Base-by-base conservation (phyloP, 2,329 filamentous ascomycete species). In the Tolypocladium album region DNA sequence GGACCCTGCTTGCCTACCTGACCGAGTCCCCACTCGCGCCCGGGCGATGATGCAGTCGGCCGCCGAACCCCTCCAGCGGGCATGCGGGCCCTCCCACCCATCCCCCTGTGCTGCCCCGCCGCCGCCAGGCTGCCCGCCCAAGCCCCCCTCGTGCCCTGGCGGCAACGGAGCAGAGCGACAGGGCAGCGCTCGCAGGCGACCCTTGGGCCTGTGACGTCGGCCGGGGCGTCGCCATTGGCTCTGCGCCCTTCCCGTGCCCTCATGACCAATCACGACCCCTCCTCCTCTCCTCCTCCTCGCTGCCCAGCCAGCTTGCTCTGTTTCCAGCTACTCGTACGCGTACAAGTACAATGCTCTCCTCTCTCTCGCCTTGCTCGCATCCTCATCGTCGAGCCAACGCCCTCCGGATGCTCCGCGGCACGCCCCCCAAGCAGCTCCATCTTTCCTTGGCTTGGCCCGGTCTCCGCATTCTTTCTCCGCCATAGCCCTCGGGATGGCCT, bases 131-230 rank as follows among this genome's bases (percentile, higher is more conserved):
- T n/a, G n/a, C n/a, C n/a, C n/a, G n/a, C n/a, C n/a, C n/a, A n/a
- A n/a, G n/a, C n/a, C n/a, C n/a, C n/a, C n/a, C n/a, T n/a, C n/a
- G n/a, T n/a, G n/a, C n/a, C n/a, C n/a, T n/a, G n/a, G n/a, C n/a
- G n/a, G n/a, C n/a, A n/a, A n/a, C n/a, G n/a, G n/a, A n/a, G n/a
- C 27, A 31, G 27, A 31, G 27, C 27, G 27, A 31, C 27, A 31
- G 27, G 27, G 27, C 27, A 31, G 27, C 27, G 27, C 3, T 31
- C 27, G 27, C 3, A 31, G 5, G n/a, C 43, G 22, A 22, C 43
- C 40, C 43, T 47, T 22, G 39, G 52, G 52, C 58, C 55, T 55
- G 52, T 59, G 58, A 59, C 58, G 58, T 59, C 47, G 57, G 24
- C 31, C 58, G 57, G 7, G 12, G n/a, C 17, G 3, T 45, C 52